Evolutionary conservation across 768 basidiomycete species (phyloP), one percentile per base, ranked within the genome.

Genomic region (Suillus placidus): DNA sequence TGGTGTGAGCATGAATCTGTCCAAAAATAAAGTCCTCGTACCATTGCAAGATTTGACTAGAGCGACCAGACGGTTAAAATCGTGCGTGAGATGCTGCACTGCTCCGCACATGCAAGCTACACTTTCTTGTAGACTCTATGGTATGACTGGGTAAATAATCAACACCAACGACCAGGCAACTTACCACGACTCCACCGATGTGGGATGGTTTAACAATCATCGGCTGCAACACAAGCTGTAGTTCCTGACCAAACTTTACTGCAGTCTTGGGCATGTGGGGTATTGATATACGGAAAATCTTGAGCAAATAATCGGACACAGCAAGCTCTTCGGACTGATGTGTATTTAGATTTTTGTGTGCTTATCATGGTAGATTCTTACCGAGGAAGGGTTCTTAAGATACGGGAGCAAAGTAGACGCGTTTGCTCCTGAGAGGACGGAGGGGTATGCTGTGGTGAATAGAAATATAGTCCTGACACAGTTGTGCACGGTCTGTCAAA

Each of bases 61-160:
- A 40, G 87, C 89, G 32, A 95, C 85, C 20, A 98, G 82, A 42
- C 88, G 85, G 18, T 79, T 79, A 70, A 90, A 97, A 69, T 98
- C 95, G 66, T 93, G 92, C 0, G 97, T 98, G 20, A 99, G 82
- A 69, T 92, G 80, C 60, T 89, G 88, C 1, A 96, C 90, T 1
- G 92, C 91, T 0, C 87, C 85, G 73, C 95, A 97, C 80, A 97
- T 89, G 69, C 96, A 98, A 0, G 94, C 94, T 16, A 99, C 92
- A 14, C 88, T 88, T 77, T 98, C 97, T 79, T 96, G 94, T 38
- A 99, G 77, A 26, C 91, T 89, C 91, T 95, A 68, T 2, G 51
- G 32, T 54, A 40, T 32, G 43, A 26, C 9, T 34, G 55, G 18
- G 32, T 67, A n/a, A 67, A 57, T 42, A 32, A 40, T 42, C 26